phyloP scores from a whole-genome alignment of 2,329 filamentous ascomycete genomes.

The Endothia cerciana region DNA sequence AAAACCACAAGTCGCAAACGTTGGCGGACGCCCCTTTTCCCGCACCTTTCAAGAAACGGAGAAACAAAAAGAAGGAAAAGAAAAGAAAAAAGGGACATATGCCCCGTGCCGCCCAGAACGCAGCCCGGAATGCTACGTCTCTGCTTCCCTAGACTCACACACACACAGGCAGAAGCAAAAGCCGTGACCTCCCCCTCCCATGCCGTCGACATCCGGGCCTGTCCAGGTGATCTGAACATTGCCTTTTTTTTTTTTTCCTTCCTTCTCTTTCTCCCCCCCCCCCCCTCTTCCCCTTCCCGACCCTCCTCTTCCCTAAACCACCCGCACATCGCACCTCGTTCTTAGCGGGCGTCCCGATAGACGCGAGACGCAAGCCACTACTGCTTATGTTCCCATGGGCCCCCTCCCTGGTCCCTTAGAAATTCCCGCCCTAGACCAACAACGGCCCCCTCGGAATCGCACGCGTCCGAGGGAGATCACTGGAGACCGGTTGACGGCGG shows the following conservation, averaged over 20 bases:
- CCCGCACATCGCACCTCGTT: background rate
- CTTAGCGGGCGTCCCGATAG: too few relatives aligned
- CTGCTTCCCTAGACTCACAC: background rate
- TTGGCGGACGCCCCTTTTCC: background rate
- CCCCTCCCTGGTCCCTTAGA: too few relatives aligned
- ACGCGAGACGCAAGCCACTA: too few relatives aligned
- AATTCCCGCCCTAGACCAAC: background rate
- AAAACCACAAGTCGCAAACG: background rate
- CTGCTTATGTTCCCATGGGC: background rate
- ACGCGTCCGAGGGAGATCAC: constrained; percentile 28
- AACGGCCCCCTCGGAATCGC: background rate
- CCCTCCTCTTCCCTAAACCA: background rate
- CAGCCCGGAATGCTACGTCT: background rate
- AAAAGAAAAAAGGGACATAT: too few relatives aligned
- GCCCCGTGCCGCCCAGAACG: background rate
- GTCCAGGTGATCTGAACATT: constrained; percentile 2
- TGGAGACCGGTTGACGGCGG: constrained; percentile 15
- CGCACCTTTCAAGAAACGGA: background rate
- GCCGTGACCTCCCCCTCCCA: background rate
- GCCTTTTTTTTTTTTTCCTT: background rate
- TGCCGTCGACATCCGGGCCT: background rate
- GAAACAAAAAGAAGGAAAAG: too few relatives aligned
- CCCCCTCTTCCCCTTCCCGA: background rate
- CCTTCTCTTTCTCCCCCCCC: background rate
- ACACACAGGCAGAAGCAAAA: background rate